phyloP scores from a whole-genome alignment of 2,329 filamentous ascomycete genomes.

The Penicillium sp. region DNA sequence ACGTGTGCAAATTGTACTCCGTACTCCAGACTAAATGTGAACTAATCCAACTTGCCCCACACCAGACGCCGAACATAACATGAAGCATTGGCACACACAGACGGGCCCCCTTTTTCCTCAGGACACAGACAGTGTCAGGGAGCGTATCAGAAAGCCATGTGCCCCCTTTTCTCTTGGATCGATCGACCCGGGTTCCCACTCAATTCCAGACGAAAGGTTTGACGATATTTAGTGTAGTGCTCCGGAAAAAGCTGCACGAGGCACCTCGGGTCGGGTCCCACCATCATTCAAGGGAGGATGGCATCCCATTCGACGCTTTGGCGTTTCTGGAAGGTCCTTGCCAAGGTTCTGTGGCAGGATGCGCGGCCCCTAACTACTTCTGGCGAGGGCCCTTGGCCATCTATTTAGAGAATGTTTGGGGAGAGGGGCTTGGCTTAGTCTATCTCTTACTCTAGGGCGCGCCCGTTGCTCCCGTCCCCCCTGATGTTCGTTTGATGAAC shows the following conservation, averaged over 20 bases:
- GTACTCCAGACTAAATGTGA: neutral
- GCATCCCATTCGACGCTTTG: constrained; percentile 13
- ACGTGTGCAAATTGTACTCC: neutral
- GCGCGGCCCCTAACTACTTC: constrained; percentile 4
- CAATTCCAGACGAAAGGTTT: constrained; percentile 1
- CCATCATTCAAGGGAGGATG: constrained; percentile 3
- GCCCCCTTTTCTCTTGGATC: neutral
- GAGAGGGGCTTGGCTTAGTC: constrained; percentile 1
- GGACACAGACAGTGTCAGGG: constrained; percentile 8
- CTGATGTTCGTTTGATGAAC: constrained; percentile 4
- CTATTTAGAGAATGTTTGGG: constrained; percentile 3
- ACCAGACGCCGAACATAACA: constrained; percentile 12
- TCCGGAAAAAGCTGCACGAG: constrained; percentile 3
- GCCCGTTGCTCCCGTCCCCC: neutral
- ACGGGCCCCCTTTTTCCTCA: constrained; percentile 6
- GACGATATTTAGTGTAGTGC: constrained; percentile 8
- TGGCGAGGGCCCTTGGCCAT: neutral
- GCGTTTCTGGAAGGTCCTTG: constrained; percentile 19
- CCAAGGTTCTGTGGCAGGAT: constrained; percentile 3
- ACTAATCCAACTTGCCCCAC: constrained; percentile 12
- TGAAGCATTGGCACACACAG: neutral
- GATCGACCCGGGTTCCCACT: neutral
- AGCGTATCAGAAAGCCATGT: constrained; percentile 9
- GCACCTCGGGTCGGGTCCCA: constrained; percentile 6
- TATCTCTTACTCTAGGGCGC: constrained; percentile 5